Percentiles rank a stretch among this genome's conserved stretches.
These are phyloP conservation scores for Striga hermonthica DNA, from an alignment of 305 asterid species.

Conservation along the genomic window DNA sequence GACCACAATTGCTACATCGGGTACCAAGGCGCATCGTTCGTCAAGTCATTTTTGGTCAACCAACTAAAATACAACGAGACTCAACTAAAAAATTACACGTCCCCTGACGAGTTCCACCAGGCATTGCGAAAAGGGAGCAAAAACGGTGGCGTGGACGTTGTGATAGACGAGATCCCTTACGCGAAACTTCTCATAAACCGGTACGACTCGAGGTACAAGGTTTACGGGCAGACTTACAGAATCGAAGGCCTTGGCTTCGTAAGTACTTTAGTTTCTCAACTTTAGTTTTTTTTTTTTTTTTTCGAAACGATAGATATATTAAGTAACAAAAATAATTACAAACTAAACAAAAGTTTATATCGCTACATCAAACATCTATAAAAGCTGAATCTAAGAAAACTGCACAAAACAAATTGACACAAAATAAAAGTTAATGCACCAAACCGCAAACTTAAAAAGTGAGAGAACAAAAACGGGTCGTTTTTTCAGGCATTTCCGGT, in stretches of 20 bases:
- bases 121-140: conserved; percentile 41
- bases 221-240: conserved; percentile 42
- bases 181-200: conserved; percentile 46
- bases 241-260: conserved; percentile 58
- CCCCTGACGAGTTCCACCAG: background rate
- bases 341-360: background rate
- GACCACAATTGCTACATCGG: background rate
- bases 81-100: too few species aligned
- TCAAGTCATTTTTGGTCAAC: background rate
- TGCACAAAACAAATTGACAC: too few species aligned
- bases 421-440: too few species aligned
- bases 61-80: too few species aligned
- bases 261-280: too few species aligned
- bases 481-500: conserved; percentile 45
- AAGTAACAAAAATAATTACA: background rate
- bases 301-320: background rate
- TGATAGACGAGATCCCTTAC: conserved; percentile 59
- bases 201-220: background rate
- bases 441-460: too few species aligned
- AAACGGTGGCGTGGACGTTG: conserved; percentile 54
- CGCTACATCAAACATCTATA: too few species aligned
- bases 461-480: too few species aligned
- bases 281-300: background rate
- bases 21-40: background rate
- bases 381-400: too few species aligned